phyloP scores from a whole-genome alignment of 2,329 filamentous ascomycete species.

The Colletotrichum spinosum region DNA sequence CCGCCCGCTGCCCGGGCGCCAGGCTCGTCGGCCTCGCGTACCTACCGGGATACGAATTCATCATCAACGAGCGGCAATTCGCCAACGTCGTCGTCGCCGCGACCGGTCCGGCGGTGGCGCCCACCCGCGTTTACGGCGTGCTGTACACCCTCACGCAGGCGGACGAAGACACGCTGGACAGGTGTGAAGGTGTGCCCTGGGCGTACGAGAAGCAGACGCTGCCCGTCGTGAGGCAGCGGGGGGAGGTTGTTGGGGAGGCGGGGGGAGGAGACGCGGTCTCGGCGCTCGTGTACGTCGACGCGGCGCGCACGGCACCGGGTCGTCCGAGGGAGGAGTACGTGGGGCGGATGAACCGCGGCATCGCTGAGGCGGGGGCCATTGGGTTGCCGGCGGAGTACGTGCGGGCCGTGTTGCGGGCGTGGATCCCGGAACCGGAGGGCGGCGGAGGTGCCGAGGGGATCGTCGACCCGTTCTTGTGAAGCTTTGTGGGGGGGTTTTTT shows the following conservation, averaged over 20 bases:
- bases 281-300: constrained; percentile 72
- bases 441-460: not conserved
- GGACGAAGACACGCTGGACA: constrained; percentile 66
- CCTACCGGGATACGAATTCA: constrained; percentile 69
- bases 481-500: too few species aligned
- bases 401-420: constrained; percentile 63
- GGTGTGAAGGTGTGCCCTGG: constrained; percentile 71
- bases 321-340: constrained; percentile 69
- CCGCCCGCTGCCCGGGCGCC: constrained; percentile 68
- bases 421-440: constrained; percentile 35
- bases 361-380: constrained; percentile 66
- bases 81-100: constrained; percentile 69
- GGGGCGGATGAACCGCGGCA: constrained; percentile 71
- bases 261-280: not conserved
- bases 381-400: constrained; percentile 69
- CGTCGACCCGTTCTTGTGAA: constrained; percentile 10
- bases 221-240: not conserved
- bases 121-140: constrained; percentile 63
- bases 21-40: constrained; percentile 67
- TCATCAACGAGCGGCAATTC: constrained; percentile 75
- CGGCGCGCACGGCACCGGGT: constrained; percentile 50
- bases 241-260: not conserved
- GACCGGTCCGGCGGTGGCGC: not conserved
- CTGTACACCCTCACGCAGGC: constrained; percentile 62
- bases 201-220: constrained; percentile 68